phyloP scores from a whole-genome alignment of 2,329 filamentous ascomycete species.

The Fonsecaea monophora region DNA sequence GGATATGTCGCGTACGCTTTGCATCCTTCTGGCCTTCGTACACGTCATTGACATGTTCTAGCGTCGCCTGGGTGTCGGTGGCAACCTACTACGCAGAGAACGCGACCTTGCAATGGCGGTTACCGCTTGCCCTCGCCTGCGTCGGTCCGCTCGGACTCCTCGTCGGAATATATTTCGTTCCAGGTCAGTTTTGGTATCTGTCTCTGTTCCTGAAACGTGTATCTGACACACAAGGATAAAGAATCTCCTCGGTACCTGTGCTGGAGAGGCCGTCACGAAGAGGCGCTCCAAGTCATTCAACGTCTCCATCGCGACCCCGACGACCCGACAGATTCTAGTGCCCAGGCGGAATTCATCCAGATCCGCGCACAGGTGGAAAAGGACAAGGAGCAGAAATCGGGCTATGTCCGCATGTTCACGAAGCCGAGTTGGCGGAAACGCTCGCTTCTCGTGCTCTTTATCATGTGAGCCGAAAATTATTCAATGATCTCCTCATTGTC shows the following conservation, averaged over 20 bases:
- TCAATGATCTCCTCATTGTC: constrained; percentile 28
- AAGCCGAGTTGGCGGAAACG: constrained; percentile 27
- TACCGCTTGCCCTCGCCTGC: constrained; percentile 27
- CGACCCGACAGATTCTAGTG: constrained; percentile 16
- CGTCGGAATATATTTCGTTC: constrained; percentile 18
- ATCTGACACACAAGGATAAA: neutral
- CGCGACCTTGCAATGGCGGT: constrained; percentile 25
- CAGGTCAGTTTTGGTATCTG: constrained; percentile 13
- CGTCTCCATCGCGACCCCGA: constrained; percentile 24
- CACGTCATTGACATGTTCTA: neutral
- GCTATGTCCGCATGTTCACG: constrained; percentile 29
- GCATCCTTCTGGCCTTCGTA: neutral
- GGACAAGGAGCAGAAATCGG: constrained; percentile 27
- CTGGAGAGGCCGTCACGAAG: constrained; percentile 22
- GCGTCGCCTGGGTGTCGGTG: constrained; percentile 30
- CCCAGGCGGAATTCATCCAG: constrained; percentile 29
- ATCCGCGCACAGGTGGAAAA: constrained; percentile 27
- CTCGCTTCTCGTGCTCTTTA: constrained; percentile 28
- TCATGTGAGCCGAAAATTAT: constrained; percentile 29
- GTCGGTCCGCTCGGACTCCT: constrained; percentile 25
- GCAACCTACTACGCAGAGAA: constrained; percentile 25
- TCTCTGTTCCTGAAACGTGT: neutral
- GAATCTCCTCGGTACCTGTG: constrained; percentile 30
- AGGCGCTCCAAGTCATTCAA: constrained; percentile 23
- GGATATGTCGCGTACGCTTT: constrained; percentile 28